Evolutionary conservation across 495 filamentous ascomycete species (phyloP), one percentile per base, ranked within the genome.

Genomic region (Extremus antarcticus): DNA sequence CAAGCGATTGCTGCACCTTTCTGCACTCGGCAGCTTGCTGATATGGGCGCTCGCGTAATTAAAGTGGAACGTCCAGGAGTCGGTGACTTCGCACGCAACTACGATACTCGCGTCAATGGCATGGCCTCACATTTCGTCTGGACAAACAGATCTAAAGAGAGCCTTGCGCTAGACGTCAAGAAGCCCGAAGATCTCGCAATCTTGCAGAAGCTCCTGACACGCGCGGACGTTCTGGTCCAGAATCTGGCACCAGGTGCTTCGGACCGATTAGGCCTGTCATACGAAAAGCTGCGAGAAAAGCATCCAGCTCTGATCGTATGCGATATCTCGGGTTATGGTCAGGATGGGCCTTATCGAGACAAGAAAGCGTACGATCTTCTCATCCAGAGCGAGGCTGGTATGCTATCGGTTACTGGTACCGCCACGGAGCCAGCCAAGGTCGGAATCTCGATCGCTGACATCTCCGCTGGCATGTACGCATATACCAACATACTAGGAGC

Each of bases 331-430:
- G 76, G 76, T 1, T 77, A 77, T 56, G 76, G 76, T 0, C 65
- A 70, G 23, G 69, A 71, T 40, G 76, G 75, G 0, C 76, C 74
- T 0, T 77, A 78, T 57, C 65, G 68, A 0, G 65, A 75, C 46
- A 78, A 79, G 66, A 79, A 79, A 57, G 76, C 76, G 8, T 79
- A 79, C 56, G 76, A 78, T 50, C 70, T 78, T 39, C 69, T 79
- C 15, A 76, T 78, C n/a, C 76, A 79, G 54, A 71, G 75, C 45
- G 76, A 79, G 49, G 70, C 75, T 0, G 76, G 75, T 0, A 69
- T 78, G 67, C 68, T 78, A 7, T 75, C 73, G 3, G 67, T 76
- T 1, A 76, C 76, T 0, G 76, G 76, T 0, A 73, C 68, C 0
- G 66, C 67, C 1, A 67, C 65, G 11, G 69, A 75, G 57, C 74